Conservation (phyloP, 768 basidiomycete species). For the Lactifluus subvellereus region DNA sequence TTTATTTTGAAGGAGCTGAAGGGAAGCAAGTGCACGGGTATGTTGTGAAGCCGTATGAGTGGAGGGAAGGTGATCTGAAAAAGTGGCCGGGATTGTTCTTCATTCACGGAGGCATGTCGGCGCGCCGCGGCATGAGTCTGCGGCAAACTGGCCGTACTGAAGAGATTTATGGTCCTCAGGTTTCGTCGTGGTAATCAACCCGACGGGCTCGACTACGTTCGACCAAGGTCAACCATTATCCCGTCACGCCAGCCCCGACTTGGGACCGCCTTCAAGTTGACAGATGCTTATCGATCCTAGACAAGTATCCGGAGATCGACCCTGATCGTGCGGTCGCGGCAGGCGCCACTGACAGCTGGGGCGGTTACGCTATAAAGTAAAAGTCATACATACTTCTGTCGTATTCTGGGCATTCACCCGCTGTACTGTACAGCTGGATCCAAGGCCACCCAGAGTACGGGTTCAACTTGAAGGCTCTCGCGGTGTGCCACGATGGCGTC, state of each 20-base stretch:
- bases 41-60: constrained; percentile 76
- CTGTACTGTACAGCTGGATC: constrained; percentile 63
- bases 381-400: not conserved
- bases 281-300: constrained; percentile 30
- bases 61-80: constrained; percentile 48
- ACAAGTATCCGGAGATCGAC: constrained; percentile 62
- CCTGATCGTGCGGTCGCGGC: constrained; percentile 60
- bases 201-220: constrained; percentile 90
- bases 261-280: not conserved
- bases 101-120: constrained; percentile 62
- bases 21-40: constrained; percentile 78
- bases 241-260: not conserved
- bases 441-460: constrained; percentile 88
- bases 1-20: constrained; percentile 86
- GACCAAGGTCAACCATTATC: constrained; percentile 56
- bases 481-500: constrained; percentile 86
- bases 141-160: not conserved
- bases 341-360: constrained; percentile 81
- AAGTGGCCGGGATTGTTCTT: constrained; percentile 77
- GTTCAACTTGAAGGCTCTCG: constrained; percentile 84
- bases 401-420: constrained; percentile 2
- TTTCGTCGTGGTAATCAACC: constrained; percentile 82
- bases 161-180: constrained; percentile 49
- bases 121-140: not conserved
- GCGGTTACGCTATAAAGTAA: constrained; percentile 86